Evolutionary conservation across 2,329 filamentous ascomycete species (phyloP).

Genomic region (Ramularia endophylla): DNA sequence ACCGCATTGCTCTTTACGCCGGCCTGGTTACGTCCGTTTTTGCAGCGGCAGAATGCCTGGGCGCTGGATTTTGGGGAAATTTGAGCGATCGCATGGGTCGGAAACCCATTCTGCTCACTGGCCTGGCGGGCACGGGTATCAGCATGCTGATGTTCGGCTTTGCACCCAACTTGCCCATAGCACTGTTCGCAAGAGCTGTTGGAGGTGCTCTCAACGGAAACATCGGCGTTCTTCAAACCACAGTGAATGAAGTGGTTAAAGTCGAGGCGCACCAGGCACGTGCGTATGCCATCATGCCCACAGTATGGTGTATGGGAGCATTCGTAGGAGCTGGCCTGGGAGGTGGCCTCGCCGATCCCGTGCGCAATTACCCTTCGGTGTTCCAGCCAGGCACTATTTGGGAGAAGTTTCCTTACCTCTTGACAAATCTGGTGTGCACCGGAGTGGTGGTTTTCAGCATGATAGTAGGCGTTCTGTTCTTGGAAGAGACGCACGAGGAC

Average conservation of each 20-base stretch:
- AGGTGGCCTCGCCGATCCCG: constrained; percentile 81
- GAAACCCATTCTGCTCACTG: constrained; percentile 85
- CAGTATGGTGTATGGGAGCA: constrained; percentile 96
- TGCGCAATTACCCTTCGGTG: constrained; percentile 68
- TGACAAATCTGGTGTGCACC: constrained; percentile 88
- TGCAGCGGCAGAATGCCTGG: constrained; percentile 90
- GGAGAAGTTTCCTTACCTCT: constrained; percentile 79
- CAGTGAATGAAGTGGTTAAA: constrained; percentile 87
- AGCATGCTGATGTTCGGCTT: constrained; percentile 95
- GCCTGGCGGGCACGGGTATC: constrained; percentile 82
- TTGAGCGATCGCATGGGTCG: constrained; percentile 87
- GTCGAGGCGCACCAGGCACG: constrained; percentile 90
- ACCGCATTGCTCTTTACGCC: constrained; percentile 82
- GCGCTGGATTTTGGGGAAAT: constrained; percentile 86
- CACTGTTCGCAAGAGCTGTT: constrained; percentile 78
- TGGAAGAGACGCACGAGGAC: constrained; percentile 88
- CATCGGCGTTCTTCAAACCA: constrained; percentile 91
- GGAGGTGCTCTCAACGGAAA: constrained; percentile 94
- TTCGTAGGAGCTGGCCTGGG: constrained; percentile 90
- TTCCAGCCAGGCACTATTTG: constrained; percentile 73
- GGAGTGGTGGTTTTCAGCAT: constrained; percentile 71
- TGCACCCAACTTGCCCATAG: constrained; percentile 71
- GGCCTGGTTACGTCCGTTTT: constrained; percentile 96
- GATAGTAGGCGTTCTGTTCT: constrained; percentile 71
- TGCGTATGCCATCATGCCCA: constrained; percentile 95